These are phyloP conservation scores for Phtheirospermum japonicum DNA, from an alignment of 257 asterid species.

Conservation along the genomic window DNA sequence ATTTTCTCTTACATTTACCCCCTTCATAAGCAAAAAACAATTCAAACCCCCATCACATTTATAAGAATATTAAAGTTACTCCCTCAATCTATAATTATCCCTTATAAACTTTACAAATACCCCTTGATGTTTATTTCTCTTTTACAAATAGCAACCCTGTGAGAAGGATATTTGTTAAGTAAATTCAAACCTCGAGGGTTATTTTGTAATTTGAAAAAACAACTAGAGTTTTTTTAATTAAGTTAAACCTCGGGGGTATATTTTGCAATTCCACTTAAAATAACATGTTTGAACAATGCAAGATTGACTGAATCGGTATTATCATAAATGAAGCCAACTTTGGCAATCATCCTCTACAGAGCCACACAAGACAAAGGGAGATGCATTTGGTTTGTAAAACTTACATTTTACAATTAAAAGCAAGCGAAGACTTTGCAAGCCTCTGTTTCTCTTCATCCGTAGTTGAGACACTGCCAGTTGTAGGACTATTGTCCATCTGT, in stretches of 20 bases:
- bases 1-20: too few species aligned
- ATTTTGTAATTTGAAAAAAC: neutral
- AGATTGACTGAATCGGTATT: neutral
- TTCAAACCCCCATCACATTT: too few species aligned
- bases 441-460: slow-evolving; percentile 70
- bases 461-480: slow-evolving; percentile 93
- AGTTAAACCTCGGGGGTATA: neutral
- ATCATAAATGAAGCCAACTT: slow-evolving; percentile 8
- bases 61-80: too few species aligned
- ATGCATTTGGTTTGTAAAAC: slow-evolving; percentile 31
- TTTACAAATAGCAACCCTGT: neutral
- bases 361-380: neutral
- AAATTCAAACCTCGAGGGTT: too few species aligned
- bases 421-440: slow-evolving; percentile 89
- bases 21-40: too few species aligned
- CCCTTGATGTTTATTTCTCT: neutral
- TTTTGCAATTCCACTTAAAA: neutral
- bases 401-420: slow-evolving; percentile 85
- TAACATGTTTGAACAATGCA: neutral
- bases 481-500: slow-evolving; percentile 93
- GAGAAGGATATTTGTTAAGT: neutral
- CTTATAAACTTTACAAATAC: neutral
- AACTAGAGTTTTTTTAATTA: neutral
- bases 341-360: slow-evolving; percentile 5
- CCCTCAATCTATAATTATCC: too few species aligned